These are phyloP conservation scores for Nepenthes alata DNA, from an alignment of 179 eudicot species.

Conservation along the genomic window DNA sequence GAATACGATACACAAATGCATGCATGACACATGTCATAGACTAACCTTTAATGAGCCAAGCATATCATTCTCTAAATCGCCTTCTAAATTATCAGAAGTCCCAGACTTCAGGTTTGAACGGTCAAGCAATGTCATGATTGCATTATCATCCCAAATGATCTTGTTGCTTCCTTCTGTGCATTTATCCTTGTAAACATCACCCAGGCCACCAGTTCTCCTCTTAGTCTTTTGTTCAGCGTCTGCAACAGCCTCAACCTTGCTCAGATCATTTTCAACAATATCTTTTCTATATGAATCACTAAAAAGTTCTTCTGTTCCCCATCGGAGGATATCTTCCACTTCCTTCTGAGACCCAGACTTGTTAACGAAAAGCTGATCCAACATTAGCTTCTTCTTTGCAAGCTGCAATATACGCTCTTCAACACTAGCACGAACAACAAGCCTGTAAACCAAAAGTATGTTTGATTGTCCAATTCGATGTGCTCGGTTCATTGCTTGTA, in stretches of 20 bases:
- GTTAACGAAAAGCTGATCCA: constrained; percentile 94
- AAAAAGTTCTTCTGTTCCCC: constrained; percentile 99
- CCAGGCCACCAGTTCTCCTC: constrained; percentile 82
- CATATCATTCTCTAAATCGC: constrained; percentile 83
- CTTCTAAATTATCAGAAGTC: constrained; percentile 56
- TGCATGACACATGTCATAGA: neutral
- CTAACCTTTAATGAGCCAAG: constrained; percentile 75
- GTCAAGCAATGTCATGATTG: constrained; percentile 86
- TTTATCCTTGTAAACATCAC: constrained; percentile 89
- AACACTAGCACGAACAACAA: constrained; percentile 98
- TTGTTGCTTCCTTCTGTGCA: constrained; percentile 75
- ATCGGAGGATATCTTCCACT: constrained; percentile 88
- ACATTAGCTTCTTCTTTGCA: constrained; percentile 93
- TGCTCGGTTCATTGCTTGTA: constrained; percentile 99
- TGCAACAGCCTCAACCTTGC: constrained; percentile 42
- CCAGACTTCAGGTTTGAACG: constrained; percentile 64
- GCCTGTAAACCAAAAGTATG: constrained; percentile 84
- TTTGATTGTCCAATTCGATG: constrained; percentile 99
- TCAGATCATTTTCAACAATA: constrained; percentile 29
- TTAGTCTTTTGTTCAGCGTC: constrained; percentile 56
- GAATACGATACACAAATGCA: neutral
- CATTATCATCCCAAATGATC: constrained; percentile 84
- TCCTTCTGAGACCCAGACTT: constrained; percentile 94
- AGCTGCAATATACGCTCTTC: constrained; percentile 98
- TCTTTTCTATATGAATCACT: constrained; percentile 53